Evolutionary conservation across 2,329 filamentous ascomycete genomes (phyloP), one percentile per base, ranked within the genome.

Genomic region (Hortaea werneckii): DNA sequence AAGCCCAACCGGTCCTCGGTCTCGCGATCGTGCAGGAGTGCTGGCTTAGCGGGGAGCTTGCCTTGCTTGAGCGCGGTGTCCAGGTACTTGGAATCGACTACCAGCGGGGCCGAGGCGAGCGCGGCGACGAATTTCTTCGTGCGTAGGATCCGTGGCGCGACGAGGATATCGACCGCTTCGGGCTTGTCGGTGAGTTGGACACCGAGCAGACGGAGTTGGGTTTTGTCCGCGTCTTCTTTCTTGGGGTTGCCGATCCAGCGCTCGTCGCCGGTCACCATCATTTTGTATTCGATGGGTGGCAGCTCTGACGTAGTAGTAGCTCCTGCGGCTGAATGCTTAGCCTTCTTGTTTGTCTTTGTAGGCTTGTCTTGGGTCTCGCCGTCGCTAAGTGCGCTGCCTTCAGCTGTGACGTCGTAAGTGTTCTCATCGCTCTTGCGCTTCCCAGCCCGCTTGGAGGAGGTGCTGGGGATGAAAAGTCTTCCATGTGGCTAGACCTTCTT

Each of bases 41-140:
- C 63, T 58, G 83, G 89, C 7, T 85, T 74, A 1, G 80, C 69
- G 0, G 82, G 71, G 5, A 61, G 50, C 57, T 80, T 73, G 51
- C 83, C 79, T 29, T 79, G 72, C 40, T 85, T 79, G 8, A 96
- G 72, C 40, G 84, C 87, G 26, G 78, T 73, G 46, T 90, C 85
- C 47, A 98, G 78, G 64, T 87, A 98, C 6, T 78, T 75, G 0
- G 83, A 84, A 40, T 80, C 81, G 44, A 96, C 76, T 38, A 96
- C 78, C 1, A 78, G 75, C 0, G 88, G 87, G 0, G 85, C 88
- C 48, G 80, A 81, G 12, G 92, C 88, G 28, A 98, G 70, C 9
- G 88, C 87, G 50, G 83, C 84, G 42, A 96, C 81, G 61, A 98
- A 98, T 61, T 98, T 98, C 62, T 87, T 81, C 0, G 92, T 98